Base-by-base conservation (phyloP, 805 yeast genomes). In the Candida palmyrensis region DNA sequence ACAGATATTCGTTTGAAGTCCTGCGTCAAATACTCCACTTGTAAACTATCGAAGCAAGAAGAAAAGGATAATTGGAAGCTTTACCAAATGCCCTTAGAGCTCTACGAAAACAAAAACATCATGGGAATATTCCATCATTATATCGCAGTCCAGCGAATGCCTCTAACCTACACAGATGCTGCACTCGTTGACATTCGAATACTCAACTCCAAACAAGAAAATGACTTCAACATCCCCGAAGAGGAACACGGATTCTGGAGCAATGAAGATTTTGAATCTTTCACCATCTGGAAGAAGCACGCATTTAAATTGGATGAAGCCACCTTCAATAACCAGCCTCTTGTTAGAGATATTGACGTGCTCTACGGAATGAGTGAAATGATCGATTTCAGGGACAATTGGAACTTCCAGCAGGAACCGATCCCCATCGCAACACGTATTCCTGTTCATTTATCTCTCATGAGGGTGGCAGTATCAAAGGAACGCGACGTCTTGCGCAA, bases 321-420 rank as follows among this genome's bases (percentile, higher is more conserved):
- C 8, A 28, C 27, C n/a, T 11, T 27, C 5, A 13, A 20, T 26
- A 27, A 38, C 8, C 29, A 35, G 5, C 41, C 43, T 4, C 32
- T 46, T 3, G 49, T 59, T 6, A 47, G 59, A 20, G 49, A 51
- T 15, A 32, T 59, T 11, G 57, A 54, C 32, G 44, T 59, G 6
- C 45, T 59, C 20, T 53, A 47, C 27, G 66, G 66, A 6, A 37
- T 45, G 22, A 45, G 46, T n/a, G 64, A 59, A 40, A 39, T 59
- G 33, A 32, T 30, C 11, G 66, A 59, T 35, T 26, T 51, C 3
- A 45, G 66, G 8, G 43, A 40, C 18, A 37, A 44, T 43, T 48
- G 58, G 52, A 13, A 40, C n/a, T 51, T 39, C 31, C 39, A 24
- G 32, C 46, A 33, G 19, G 37, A 29, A 3, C 37, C 41, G 7